These are phyloP conservation scores for Beauveria bassiana DNA, from an alignment of 2,329 filamentous ascomycete species.

Conservation along the genomic window DNA sequence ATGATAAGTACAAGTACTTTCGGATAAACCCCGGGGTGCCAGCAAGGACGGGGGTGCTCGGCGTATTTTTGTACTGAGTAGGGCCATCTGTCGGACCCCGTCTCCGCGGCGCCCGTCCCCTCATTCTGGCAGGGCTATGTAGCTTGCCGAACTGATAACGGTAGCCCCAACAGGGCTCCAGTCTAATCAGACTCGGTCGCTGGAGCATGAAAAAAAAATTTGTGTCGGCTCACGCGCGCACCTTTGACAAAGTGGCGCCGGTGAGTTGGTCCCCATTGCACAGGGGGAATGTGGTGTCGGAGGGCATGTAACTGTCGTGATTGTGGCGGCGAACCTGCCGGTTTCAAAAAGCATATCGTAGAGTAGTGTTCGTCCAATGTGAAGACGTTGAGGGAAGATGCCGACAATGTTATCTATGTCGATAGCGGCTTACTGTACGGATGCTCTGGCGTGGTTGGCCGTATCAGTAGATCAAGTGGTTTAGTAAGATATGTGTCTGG, in stretches of 20 bases:
- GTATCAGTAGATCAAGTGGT: neutral
- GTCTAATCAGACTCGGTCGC: neutral
- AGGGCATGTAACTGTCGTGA: neutral
- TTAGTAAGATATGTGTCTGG: neutral
- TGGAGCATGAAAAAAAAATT: neutral
- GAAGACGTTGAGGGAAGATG: neutral
- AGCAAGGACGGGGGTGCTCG: neutral
- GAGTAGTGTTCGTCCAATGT: neutral
- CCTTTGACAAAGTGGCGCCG: slow-evolving; percentile 3
- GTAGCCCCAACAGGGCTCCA: neutral
- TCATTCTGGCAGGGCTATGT: slow-evolving; percentile 8
- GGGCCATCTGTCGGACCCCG: neutral
- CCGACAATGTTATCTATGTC: neutral
- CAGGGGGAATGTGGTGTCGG: neutral
- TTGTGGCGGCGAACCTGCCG: neutral
- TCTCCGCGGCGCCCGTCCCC: slow-evolving; percentile 4
- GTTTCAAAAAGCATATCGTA: neutral
- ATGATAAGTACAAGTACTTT: no score
- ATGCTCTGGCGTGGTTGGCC: no score
- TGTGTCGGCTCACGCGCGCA: slow-evolving; percentile 8
- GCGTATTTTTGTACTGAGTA: neutral
- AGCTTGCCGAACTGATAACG: slow-evolving; percentile 4
- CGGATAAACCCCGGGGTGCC: no score
- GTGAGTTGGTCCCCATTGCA: neutral
- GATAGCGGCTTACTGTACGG: neutral